Conservation (phyloP, 495 filamentous ascomycete species). For the Ascodesmis nigricans region DNA sequence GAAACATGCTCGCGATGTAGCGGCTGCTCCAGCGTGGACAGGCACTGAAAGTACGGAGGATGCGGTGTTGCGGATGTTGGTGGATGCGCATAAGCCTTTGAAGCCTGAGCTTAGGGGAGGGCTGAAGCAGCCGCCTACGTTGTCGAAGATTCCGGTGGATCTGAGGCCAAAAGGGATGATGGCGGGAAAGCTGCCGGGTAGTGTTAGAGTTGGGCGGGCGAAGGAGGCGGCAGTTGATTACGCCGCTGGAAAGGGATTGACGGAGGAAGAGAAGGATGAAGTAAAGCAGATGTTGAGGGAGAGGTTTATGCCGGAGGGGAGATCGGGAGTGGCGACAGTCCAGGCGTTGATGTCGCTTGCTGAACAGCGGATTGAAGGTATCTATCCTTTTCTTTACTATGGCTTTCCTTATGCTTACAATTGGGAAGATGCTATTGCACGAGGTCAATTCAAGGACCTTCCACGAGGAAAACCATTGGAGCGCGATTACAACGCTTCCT, state of each 20-base stretch:
- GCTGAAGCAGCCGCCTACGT: slow-evolving; percentile 33
- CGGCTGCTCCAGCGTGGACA: slow-evolving; percentile 52
- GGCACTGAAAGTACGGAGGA: slow-evolving; percentile 55
- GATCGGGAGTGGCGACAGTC: slow-evolving; percentile 56
- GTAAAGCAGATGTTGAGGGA: slow-evolving; percentile 53
- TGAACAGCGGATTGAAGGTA: slow-evolving; percentile 83
- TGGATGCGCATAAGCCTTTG: slow-evolving; percentile 50
- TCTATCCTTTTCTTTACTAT: too few relatives aligned
- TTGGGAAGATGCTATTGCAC: slow-evolving; percentile 79
- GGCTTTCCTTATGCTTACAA: too few relatives aligned
- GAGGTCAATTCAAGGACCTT: slow-evolving; percentile 79
- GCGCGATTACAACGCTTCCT: slow-evolving; percentile 58
- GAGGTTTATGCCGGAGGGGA: slow-evolving; percentile 49
- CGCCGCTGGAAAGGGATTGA: slow-evolving; percentile 37
- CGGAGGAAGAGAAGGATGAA: slow-evolving; percentile 46
- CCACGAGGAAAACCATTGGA: slow-evolving; percentile 58
- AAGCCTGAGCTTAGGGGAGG: too few relatives aligned
- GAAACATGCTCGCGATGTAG: slow-evolving; percentile 47
- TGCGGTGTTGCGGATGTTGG: slow-evolving; percentile 67
- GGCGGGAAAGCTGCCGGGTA: slow-evolving; percentile 23
- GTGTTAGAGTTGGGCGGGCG: slow-evolving; percentile 49
- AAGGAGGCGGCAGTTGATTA: slow-evolving; percentile 61
- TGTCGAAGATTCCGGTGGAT: too few relatives aligned
- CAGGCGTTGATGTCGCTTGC: slow-evolving; percentile 63
- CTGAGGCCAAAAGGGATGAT: slow-evolving; percentile 30